A percentile compares a stretch with the other conserved stretches of the same genome.
These are phyloP conservation scores for Trichoderma sp. DNA, from an alignment of 2,329 filamentous ascomycete genomes.

Conservation along the genomic window DNA sequence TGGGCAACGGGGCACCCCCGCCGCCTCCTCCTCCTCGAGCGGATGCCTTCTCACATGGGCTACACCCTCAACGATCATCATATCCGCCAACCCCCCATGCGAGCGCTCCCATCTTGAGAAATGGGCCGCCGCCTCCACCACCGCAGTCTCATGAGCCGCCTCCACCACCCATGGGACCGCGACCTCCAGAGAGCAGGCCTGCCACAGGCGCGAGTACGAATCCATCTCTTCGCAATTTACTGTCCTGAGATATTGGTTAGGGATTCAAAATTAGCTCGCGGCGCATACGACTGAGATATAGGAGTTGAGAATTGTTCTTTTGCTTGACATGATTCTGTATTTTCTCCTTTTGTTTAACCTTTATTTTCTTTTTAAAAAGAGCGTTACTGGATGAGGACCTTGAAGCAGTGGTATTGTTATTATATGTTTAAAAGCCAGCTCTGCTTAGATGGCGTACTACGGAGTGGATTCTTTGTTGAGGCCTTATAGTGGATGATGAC, in stretches of 20 bases:
- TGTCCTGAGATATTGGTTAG: slow-evolving; percentile 52
- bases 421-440: background rate
- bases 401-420: background rate
- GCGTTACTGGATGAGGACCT: background rate
- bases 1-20: slow-evolving; percentile 37
- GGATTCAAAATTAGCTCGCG: background rate
- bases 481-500: background rate
- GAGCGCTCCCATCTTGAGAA: slow-evolving; percentile 49
- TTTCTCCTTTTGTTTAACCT: background rate
- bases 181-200: slow-evolving; percentile 46
- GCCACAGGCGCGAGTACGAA: slow-evolving; percentile 73
- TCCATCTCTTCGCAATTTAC: slow-evolving; percentile 72
- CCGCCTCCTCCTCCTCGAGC: slow-evolving; percentile 28
- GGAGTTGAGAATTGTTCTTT: background rate
- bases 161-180: slow-evolving; percentile 32
- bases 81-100: slow-evolving; percentile 44
- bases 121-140: slow-evolving; percentile 32
- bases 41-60: slow-evolving; percentile 43
- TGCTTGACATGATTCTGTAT: background rate
- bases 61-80: slow-evolving; percentile 44
- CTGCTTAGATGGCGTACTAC: background rate
- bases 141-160: slow-evolving; percentile 27
- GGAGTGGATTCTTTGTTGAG: background rate
- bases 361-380: background rate
- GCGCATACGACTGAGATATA: background rate